Conservation (phyloP, 306 rosid genomes). For the Acacia acuminata region DNA sequence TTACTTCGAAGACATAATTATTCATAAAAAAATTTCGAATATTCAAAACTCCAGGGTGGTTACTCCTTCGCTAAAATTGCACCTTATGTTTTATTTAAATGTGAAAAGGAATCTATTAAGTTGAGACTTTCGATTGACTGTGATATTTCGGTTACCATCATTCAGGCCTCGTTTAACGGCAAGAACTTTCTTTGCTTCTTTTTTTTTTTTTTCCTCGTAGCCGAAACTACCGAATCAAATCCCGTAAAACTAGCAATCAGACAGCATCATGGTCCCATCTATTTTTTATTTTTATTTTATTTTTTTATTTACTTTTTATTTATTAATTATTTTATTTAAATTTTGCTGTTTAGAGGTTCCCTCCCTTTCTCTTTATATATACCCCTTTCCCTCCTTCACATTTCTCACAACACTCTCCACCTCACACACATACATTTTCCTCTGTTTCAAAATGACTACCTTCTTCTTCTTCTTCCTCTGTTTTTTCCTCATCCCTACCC, state of each 20-base stretch:
- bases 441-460: slow-evolving; percentile 42
- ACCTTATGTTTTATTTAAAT: background rate
- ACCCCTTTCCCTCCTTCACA: slow-evolving; percentile 21
- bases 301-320: background rate
- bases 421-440: background rate
- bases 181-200: background rate
- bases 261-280: slow-evolving; percentile 57
- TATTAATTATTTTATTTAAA: slow-evolving; percentile 47
- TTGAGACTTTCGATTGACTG: background rate
- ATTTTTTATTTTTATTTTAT: slow-evolving; percentile 41
- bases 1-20: too few species aligned
- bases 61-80: too few species aligned
- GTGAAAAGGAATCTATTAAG: background rate
- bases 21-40: too few species aligned
- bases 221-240: slow-evolving; percentile 56
- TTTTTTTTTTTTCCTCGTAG: background rate
- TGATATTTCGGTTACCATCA: slow-evolving; percentile 37
- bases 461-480: slow-evolving; percentile 46
- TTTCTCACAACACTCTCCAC: background rate
- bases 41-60: too few species aligned
- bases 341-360: slow-evolving; percentile 51
- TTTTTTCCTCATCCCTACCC: slow-evolving; percentile 46
- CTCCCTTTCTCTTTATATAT: slow-evolving; percentile 60
- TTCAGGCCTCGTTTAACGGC: slow-evolving; percentile 78
- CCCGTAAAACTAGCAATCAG: slow-evolving; percentile 84